A percentile compares a stretch with the other conserved stretches of the same genome.
Conservation (phyloP, 2,329 filamentous ascomycete genomes). For the Alternaria brassicae region DNA sequence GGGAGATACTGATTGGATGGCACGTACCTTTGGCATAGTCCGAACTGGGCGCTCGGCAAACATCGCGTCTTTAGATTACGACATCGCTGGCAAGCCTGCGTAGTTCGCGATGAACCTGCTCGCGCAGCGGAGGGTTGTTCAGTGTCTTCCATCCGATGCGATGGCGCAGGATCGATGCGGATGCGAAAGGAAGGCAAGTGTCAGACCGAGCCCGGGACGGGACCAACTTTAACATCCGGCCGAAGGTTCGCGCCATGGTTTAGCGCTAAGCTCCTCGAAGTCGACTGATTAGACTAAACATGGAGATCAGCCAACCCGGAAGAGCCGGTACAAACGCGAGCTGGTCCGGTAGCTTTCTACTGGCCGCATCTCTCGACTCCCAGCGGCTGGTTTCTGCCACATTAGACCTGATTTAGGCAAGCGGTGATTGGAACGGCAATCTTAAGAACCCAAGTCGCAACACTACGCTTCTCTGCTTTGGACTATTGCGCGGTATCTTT, state of each 20-base stretch:
- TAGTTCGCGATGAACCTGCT: constrained; percentile 26
- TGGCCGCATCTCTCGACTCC: too few species aligned
- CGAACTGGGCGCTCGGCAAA: constrained; percentile 37
- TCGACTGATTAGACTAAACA: too few species aligned
- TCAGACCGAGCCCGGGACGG: constrained; percentile 15
- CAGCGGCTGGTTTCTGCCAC: too few species aligned
- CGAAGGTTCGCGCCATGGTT: too few species aligned
- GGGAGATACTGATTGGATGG: not conserved
- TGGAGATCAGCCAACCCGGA: too few species aligned
- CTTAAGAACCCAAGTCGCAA: too few species aligned
- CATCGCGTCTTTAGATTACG: constrained; percentile 45
- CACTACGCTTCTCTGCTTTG: too few species aligned
- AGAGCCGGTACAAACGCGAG: too few species aligned
- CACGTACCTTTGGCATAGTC: constrained; percentile 41
- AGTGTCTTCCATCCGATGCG: constrained; percentile 34
- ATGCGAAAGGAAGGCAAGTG: not conserved
- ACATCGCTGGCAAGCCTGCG: constrained; percentile 46
- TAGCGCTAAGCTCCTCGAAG: not conserved
- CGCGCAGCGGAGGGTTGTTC: constrained; percentile 25
- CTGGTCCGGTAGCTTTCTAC: too few species aligned
- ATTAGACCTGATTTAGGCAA: too few species aligned
- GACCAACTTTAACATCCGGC: constrained; percentile 6
- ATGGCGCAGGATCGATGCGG: not conserved
- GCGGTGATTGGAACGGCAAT: too few species aligned
- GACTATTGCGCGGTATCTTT: too few species aligned